Evolutionary conservation across 306 rosid species (phyloP), one percentile per base, ranked within the genome.

Genomic region (Cucurbita argyrosperma): DNA sequence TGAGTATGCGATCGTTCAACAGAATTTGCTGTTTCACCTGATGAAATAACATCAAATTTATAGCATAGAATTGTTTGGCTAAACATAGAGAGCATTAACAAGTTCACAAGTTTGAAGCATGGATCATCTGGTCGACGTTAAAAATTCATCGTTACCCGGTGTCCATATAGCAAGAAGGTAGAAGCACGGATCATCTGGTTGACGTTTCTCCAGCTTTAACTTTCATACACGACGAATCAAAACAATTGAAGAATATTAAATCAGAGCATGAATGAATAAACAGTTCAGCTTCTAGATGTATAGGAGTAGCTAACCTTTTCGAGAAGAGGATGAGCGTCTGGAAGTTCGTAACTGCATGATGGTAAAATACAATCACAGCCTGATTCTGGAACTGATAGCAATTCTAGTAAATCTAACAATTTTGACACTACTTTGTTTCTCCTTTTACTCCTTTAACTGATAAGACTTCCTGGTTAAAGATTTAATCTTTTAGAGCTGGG

Each of bases 101-200:
- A 52, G 7, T 67, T 46, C 46, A 16, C 52, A 37, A 15, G 49
- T 39, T 66, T 66, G 3, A 61, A 30, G 26, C 35, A 30, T 30
- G 35, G 35, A 30, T 30, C 35, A 30, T 30, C 35, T 30, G 35
- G 35, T 30, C 4, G 35, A 30, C 35, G 35, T 30, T 47, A 11
- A 2, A 47, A 47, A 3, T 54, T 55, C n/a, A 52, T 12, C 57
- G 38, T 62, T 83, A 88, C 94, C 94, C 78, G 94, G 94, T 71
- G 90, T 80, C 94, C 94, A 88, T 84, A 88, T 86, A 38, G 94
- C 89, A 46, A 88, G 94, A 78, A 88, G 90, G 84, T 88, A 88
- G 74, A 77, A 81, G 79, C 94, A 85, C 35, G 94, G 94, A 76
- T 88, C 94, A 80, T 88, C 90, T 9, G 84, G 82, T 79, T 88